phyloP scores from a whole-genome alignment of 495 filamentous ascomycete species.

The Stereocaulon alpinum region DNA sequence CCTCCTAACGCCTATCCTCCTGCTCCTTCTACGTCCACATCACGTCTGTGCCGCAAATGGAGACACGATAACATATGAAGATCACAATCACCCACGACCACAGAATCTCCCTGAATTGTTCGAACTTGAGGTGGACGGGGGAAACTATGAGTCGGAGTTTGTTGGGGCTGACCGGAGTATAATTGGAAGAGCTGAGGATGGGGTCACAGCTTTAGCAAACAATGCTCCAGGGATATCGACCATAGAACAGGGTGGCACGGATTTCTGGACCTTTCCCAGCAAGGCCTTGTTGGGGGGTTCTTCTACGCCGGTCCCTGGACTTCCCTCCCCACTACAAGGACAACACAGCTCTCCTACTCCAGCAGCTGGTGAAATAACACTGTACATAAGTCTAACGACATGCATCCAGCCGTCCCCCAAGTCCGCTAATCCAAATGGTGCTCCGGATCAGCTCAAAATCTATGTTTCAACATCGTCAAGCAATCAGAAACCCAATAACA shows the following conservation, averaged over 20 bases:
- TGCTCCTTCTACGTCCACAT: slow-evolving; percentile 40
- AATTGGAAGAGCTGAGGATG: slow-evolving; percentile 47
- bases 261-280: slow-evolving; percentile 46
- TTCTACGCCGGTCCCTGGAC: slow-evolving; percentile 25
- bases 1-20: slow-evolving; percentile 44
- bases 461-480: slow-evolving; percentile 59
- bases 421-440: slow-evolving; percentile 6
- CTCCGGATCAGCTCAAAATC: slow-evolving; percentile 61
- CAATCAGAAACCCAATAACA: slow-evolving; percentile 60
- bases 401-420: slow-evolving; percentile 20
- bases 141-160: slow-evolving; percentile 48
- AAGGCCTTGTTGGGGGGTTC: slow-evolving; percentile 31
- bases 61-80: slow-evolving; percentile 30
- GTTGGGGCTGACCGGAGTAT: slow-evolving; percentile 47
- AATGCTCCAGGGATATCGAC: slow-evolving; percentile 48
- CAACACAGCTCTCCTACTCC: background rate
- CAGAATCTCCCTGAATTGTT: slow-evolving; percentile 22
- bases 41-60: slow-evolving; percentile 52
- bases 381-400: slow-evolving; percentile 19
- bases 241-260: slow-evolving; percentile 45
- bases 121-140: background rate
- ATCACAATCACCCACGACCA: slow-evolving; percentile 39
- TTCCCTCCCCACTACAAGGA: slow-evolving; percentile 30
- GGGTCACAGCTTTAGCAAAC: slow-evolving; percentile 44
- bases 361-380: background rate